Evolutionary conservation across 2,329 filamentous ascomycete species (phyloP).

Genomic region (Aureobasidium sp.): DNA sequence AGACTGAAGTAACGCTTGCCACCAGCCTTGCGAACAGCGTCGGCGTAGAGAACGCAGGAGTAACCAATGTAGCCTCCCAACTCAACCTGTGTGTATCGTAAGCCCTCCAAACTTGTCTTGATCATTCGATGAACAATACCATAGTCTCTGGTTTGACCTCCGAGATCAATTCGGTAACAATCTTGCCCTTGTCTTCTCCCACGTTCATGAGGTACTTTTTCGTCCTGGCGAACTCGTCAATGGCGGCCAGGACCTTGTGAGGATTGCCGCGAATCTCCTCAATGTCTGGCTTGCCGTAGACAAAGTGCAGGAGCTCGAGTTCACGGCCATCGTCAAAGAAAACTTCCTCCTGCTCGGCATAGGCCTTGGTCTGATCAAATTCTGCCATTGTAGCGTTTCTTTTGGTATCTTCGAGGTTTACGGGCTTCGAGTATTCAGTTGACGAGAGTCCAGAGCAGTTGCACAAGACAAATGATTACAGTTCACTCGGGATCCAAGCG

Average conservation of each 20-base stretch:
- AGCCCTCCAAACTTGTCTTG: conserved; percentile 13
- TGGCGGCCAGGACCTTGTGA: conserved; percentile 53
- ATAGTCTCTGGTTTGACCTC: conserved; percentile 58
- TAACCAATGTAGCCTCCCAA: conserved; percentile 77
- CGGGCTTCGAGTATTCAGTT: neutral
- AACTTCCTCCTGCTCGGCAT: conserved; percentile 38
- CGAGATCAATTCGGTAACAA: conserved; percentile 60
- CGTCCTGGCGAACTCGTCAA: conserved; percentile 59
- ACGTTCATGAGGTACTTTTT: conserved; percentile 74
- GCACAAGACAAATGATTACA: neutral
- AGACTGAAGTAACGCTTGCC: conserved; percentile 61
- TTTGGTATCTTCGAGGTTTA: neutral
- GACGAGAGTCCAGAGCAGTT: neutral
- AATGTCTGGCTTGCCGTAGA: conserved; percentile 54
- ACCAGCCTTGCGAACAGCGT: conserved; percentile 53
- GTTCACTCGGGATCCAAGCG: conserved; percentile 1
- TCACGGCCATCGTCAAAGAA: conserved; percentile 62
- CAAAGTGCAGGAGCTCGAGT: conserved; percentile 60
- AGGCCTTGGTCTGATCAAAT: conserved; percentile 37
- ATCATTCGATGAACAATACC: conserved; percentile 29
- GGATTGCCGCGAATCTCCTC: conserved; percentile 57
- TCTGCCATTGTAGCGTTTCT: conserved; percentile 15
- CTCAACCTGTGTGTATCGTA: conserved; percentile 46
- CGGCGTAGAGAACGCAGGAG: conserved; percentile 67
- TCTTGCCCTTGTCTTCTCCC: conserved; percentile 63